Percentiles rank a stretch among this genome's conserved stretches.
phyloP scores from a whole-genome alignment of 83 land plant species.

The Picea abies region DNA sequence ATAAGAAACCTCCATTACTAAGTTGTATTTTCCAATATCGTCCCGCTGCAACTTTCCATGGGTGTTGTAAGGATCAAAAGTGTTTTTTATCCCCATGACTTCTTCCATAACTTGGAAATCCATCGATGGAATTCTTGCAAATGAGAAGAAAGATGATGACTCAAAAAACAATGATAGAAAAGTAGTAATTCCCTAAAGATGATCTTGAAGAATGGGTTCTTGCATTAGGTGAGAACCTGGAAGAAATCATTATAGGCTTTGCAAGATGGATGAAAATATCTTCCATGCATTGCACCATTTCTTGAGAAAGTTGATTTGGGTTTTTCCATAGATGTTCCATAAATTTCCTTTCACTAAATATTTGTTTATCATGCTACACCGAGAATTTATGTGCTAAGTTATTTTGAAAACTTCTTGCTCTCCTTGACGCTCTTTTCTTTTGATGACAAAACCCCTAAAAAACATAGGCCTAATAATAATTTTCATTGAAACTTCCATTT shows the following conservation, averaged over 20 bases:
- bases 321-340: conserved; percentile 33
- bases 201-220: too few species aligned
- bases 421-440: neutral
- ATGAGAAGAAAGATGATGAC: conserved; percentile 40
- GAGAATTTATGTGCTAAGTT: neutral
- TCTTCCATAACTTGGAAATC: conserved; percentile 35
- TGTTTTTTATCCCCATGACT: conserved; percentile 31
- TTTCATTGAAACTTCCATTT: too few species aligned
- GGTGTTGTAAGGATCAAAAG: conserved; percentile 69
- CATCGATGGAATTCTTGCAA: conserved; percentile 47
- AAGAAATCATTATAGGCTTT: too few species aligned
- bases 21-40: conserved; percentile 25
- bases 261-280: too few species aligned
- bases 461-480: too few species aligned
- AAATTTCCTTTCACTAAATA: conserved; percentile 7
- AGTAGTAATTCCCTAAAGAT: conserved; percentile 20
- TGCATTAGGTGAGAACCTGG: too few species aligned
- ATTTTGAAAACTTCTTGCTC: neutral
- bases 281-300: too few species aligned
- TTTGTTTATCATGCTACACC: conserved; percentile 1
- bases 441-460: too few species aligned
- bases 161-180: conserved; percentile 49
- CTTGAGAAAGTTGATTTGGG: conserved; percentile 69
- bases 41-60: conserved; percentile 45
- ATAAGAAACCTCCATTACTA: conserved; percentile 70